phyloP scores from a whole-genome alignment of 1,139 yeast species.

The Blastobotrys raffinosifermentans region DNA sequence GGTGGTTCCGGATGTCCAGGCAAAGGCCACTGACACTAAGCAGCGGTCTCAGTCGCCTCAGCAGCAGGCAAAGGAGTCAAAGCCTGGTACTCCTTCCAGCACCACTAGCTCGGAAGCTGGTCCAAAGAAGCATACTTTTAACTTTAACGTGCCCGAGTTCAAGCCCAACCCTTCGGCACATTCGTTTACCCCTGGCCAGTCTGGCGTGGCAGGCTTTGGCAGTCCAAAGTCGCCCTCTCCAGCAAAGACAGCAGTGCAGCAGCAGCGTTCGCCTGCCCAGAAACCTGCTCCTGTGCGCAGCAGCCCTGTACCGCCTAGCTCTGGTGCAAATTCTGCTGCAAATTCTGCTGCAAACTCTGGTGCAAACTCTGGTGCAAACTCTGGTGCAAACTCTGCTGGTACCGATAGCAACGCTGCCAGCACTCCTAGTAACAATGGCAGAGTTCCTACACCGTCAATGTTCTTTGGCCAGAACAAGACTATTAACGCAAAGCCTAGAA shows the following conservation, averaged over 20 bases:
- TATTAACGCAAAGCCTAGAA: slow-evolving; percentile 38
- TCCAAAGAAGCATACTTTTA: slow-evolving; percentile 38
- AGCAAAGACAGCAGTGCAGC: too few relatives aligned
- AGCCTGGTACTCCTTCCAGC: too few relatives aligned
- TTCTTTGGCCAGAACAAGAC: slow-evolving; percentile 51
- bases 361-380: slow-evolving; percentile 3
- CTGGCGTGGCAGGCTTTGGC: slow-evolving; percentile 29
- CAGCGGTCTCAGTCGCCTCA: slow-evolving; percentile 4
- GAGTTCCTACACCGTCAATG: slow-evolving; percentile 10
- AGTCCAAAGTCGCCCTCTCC: slow-evolving; percentile 18
- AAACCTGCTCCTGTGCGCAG: slow-evolving; percentile 13
- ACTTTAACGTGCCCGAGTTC: slow-evolving; percentile 53
- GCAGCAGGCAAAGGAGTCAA: slow-evolving; percentile 6
- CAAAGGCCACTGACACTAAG: slow-evolving; percentile 5
- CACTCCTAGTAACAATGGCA: slow-evolving; percentile 8
- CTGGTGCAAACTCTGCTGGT: slow-evolving; percentile 10
- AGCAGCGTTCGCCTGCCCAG: slow-evolving; percentile 22
- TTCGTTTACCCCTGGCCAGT: slow-evolving; percentile 52
- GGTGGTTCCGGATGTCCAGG: background rate
- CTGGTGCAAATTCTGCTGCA: slow-evolving; percentile 20
- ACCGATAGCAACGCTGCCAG: slow-evolving; percentile 11
- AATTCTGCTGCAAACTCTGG: slow-evolving; percentile 1
- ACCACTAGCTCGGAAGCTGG: slow-evolving; percentile 4
- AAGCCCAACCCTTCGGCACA: slow-evolving; percentile 69
- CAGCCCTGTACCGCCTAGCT: slow-evolving; percentile 19